A percentile compares a stretch with the other conserved stretches of the same genome.
Evolutionary conservation across 2,329 filamentous ascomycete species (phyloP).

Genomic region (Talaromyces albobiverticillius): DNA sequence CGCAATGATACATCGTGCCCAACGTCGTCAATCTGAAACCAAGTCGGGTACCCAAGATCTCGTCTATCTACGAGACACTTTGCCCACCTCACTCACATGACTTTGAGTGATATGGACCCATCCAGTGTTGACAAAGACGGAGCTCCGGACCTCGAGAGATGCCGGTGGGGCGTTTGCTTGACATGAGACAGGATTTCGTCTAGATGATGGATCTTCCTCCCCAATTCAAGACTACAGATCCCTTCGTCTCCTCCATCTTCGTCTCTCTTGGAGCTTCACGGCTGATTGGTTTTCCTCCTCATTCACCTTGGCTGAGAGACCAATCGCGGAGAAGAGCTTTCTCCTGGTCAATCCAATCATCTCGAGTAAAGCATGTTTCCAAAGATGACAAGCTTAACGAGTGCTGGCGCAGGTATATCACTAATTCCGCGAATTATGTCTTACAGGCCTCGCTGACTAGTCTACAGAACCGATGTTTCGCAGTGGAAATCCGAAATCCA

Average conservation of each 20-base stretch:
- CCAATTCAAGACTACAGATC: background rate
- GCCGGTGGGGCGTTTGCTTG: background rate
- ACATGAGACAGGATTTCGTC: background rate
- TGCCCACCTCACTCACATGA: background rate
- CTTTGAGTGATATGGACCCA: background rate
- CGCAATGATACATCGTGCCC: background rate
- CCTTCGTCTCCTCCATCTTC: background rate
- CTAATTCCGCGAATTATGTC: background rate
- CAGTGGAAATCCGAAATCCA: background rate
- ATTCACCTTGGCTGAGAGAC: background rate
- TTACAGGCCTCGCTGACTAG: background rate
- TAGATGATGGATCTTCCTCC: background rate
- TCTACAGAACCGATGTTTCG: background rate
- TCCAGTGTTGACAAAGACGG: background rate
- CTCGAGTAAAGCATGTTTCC: background rate
- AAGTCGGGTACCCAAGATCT: background rate
- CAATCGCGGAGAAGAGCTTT: background rate
- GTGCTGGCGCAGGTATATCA: background rate
- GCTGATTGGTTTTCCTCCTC: background rate
- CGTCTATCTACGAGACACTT: background rate
- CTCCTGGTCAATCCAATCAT: background rate
- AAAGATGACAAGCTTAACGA: background rate
- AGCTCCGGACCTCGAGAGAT: background rate
- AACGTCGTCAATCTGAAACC: background rate
- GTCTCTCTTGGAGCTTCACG: background rate